Base-by-base conservation (phyloP, 2,329 filamentous ascomycete species). In the Pseudogymnoascus verrucosus region DNA sequence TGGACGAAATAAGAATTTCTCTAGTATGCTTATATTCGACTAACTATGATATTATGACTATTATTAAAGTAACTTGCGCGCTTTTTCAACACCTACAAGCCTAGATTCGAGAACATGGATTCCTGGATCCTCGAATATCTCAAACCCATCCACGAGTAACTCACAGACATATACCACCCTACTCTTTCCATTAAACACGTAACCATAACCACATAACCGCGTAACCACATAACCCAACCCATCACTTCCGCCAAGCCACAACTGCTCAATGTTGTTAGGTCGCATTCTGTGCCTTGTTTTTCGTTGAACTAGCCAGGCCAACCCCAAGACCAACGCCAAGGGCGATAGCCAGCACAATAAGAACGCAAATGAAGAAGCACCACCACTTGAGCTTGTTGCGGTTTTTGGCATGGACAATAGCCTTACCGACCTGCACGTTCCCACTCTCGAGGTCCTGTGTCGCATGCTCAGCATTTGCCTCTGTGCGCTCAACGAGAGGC, bases 381-480 rank as follows among this genome's bases (percentile, higher is more conserved):
- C 84, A 91, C 90, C 90, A 93, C 81, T 93, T 93, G 77, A 91
- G 83, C 79, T 86, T 89, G 70, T 89, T 83, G 69, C 84, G 82
- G 69, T 84, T 82, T 68, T 83, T 80, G 60, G 89, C 89, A 70
- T 83, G 83, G 67, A 83, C 80, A 69, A 88, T 89, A 65, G 87
- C 89, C 72, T 84, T 80, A 68, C 82, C 81, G 65, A 93, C 84
- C 69, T 93, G 83, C 65, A 80, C 78, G 75, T 90, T 91, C 68
- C 84, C 90, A 67, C 85, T 81, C 69, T 88, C 81, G 61, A 90
- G 82, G 72, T 92, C 84, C 65, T 84, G 79, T 66, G 82, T 82
- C 11, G 89, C 88, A 70, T 87, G 79, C 64, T 83, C 78, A 40
- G 89, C 89, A 73, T 89, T 86, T 63, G 82, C 73, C 74, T 91